Percentiles rank a stretch among this genome's conserved stretches.
These are phyloP conservation scores for Eucalyptus brandiana DNA, from an alignment of 345 rosid genomes.

Conservation along the genomic window DNA sequence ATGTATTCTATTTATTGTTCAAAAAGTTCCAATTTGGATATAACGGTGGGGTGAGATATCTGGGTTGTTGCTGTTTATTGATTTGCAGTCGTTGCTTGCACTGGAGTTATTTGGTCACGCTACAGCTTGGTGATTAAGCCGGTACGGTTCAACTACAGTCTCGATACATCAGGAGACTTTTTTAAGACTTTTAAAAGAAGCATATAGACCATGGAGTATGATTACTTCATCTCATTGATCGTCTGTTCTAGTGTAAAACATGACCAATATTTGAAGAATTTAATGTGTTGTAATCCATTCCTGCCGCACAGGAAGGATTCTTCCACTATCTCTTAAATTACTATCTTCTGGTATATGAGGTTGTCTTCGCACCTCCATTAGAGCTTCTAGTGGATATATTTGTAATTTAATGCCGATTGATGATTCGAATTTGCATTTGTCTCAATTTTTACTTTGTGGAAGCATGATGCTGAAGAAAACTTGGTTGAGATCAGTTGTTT, in stretches of 20 bases:
- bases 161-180: background rate
- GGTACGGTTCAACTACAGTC: slow-evolving; percentile 17
- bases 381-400: background rate
- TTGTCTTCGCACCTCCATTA: background rate
- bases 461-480: background rate
- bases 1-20: background rate
- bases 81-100: slow-evolving; percentile 57
- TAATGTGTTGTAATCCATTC: background rate
- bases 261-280: background rate
- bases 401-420: background rate
- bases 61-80: background rate
- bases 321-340: background rate
- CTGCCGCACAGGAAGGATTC: background rate
- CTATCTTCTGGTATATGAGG: background rate
- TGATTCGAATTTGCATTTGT: background rate
- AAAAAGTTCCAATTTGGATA: background rate
- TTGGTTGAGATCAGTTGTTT: background rate
- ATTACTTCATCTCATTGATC: background rate
- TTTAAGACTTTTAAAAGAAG: background rate
- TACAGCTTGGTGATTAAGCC: slow-evolving; percentile 74
- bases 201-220: background rate
- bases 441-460: background rate
- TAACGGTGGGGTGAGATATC: background rate
- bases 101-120: slow-evolving; percentile 69
- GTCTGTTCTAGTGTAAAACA: background rate